Evolutionary conservation across 371 early-diverging fungal genomes (phyloP), one percentile per base, ranked within the genome.

Genomic region (Apophysomyces variabilis): DNA sequence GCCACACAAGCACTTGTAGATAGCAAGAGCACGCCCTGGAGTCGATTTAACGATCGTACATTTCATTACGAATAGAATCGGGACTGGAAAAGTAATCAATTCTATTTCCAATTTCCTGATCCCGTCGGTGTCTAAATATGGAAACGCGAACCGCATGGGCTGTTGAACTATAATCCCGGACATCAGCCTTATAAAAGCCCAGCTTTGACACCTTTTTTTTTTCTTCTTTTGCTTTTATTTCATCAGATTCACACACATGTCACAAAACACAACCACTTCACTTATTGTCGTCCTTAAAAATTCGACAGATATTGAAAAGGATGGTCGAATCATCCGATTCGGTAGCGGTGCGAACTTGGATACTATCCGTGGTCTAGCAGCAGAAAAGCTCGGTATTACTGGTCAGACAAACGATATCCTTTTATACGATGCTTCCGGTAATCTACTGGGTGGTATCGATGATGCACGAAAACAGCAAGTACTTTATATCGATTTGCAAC

Each of bases 221-320:
- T 41, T 41, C 18, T 18, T 13, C 18, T 18, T 13, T 41, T 41
- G 13, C 41, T 11, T 41, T 41, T 41, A 26, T 41, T 41, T 13
- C 41, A 41, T 41, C 3, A 2, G 26, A 0, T 0, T 41, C 41
- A 41, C 1, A 41, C 18, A 9, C 12, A 72, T 69, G 69, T 69
- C 73, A 16, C 64, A 66, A 45, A 57, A 64, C 47, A 66, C 66
- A 16, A 69, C 66, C 21, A 75, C 72, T 16, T 68, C 74, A 45
- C 60, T 75, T 43, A 75, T 71, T 47, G 72, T 75, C 18, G 67
- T 65, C 32, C 60, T 75, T 26, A 58, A 71, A 67, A 66, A 69
- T 8, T 57, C 60, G 36, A 65, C 61, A 7, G 62, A 75, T 39
- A 59, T 69, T 45, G 72, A 69, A 58, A 46, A 62, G 11, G 62